Percentiles rank a stretch among this genome's conserved stretches.
Evolutionary conservation across 768 basidiomycete species (phyloP).

Genomic region (Psilocybe sp.): DNA sequence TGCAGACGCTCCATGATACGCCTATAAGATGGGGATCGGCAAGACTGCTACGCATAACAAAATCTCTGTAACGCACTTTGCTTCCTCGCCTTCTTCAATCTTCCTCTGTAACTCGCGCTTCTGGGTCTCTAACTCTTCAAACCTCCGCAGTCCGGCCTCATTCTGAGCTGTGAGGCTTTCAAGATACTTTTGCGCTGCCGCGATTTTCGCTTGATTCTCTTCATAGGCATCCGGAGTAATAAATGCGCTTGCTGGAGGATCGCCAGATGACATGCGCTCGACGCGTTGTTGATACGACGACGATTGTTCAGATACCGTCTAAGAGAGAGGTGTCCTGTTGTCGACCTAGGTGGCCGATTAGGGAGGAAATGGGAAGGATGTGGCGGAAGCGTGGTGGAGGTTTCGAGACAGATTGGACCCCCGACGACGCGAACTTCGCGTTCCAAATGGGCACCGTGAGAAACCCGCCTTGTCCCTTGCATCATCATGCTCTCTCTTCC

Average conservation of each 20-base stretch:
- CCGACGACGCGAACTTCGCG: too few species aligned
- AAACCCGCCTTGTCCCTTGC: neutral
- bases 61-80: slow-evolving; percentile 27
- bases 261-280: slow-evolving; percentile 19
- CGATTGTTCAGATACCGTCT: too few species aligned
- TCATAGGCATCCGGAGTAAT: slow-evolving; percentile 28
- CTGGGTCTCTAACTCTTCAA: slow-evolving; percentile 10
- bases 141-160: slow-evolving; percentile 36
- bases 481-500: slow-evolving; percentile 5
- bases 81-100: slow-evolving; percentile 42
- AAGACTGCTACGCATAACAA: too few species aligned
- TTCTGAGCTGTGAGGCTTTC: slow-evolving; percentile 35
- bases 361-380: too few species aligned
- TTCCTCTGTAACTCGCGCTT: slow-evolving; percentile 16
- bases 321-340: too few species aligned
- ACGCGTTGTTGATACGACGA: neutral
- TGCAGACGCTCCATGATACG: too few species aligned
- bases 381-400: too few species aligned
- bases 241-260: slow-evolving; percentile 9
- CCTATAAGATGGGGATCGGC: too few species aligned
- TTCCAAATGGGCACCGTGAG: too few species aligned
- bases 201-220: slow-evolving; percentile 25
- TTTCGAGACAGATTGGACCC: too few species aligned
- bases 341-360: too few species aligned
- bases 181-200: slow-evolving; percentile 28